Evolutionary conservation across 108 stramenopile species (phyloP).

Genomic region (Chaetoceros muelleri): DNA sequence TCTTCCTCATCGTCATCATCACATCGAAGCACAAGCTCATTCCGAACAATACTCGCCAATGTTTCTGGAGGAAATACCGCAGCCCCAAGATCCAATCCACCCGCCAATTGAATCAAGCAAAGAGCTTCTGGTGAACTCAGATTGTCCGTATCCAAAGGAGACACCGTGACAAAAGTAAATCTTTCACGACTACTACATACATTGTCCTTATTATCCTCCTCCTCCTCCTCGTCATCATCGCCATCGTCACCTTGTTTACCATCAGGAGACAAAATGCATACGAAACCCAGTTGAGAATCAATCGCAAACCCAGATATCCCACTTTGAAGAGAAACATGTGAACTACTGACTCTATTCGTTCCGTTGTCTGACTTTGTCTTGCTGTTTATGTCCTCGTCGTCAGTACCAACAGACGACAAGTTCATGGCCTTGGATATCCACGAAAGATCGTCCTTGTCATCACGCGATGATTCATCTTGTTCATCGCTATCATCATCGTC

Average conservation of each 20-base stretch:
- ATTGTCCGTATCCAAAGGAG: conserved; percentile 7
- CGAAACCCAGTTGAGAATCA: conserved; percentile 16
- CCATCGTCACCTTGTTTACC: neutral
- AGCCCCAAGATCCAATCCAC: conserved; percentile 23
- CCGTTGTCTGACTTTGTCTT: no score
- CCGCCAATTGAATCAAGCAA: conserved; percentile 20
- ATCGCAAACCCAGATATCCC: conserved; percentile 20
- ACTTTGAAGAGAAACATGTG: neutral
- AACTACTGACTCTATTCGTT: neutral
- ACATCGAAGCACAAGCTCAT: neutral
- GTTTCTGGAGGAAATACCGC: conserved; percentile 19
- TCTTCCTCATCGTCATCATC: conserved; percentile 3
- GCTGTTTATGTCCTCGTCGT: neutral
- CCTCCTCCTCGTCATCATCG: no score
- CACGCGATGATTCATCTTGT: no score
- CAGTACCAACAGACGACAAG: neutral
- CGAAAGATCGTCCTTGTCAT: neutral
- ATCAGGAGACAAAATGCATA: conserved; percentile 6
- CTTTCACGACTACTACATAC: neutral
- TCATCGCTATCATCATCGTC: neutral
- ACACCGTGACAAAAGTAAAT: neutral
- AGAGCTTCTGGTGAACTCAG: conserved; percentile 15
- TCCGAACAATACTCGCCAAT: conserved; percentile 6
- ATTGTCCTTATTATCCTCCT: neutral
- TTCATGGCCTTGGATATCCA: neutral